phyloP scores from a whole-genome alignment of 768 basidiomycete genomes.

The Chlorophyllum brunneum region DNA sequence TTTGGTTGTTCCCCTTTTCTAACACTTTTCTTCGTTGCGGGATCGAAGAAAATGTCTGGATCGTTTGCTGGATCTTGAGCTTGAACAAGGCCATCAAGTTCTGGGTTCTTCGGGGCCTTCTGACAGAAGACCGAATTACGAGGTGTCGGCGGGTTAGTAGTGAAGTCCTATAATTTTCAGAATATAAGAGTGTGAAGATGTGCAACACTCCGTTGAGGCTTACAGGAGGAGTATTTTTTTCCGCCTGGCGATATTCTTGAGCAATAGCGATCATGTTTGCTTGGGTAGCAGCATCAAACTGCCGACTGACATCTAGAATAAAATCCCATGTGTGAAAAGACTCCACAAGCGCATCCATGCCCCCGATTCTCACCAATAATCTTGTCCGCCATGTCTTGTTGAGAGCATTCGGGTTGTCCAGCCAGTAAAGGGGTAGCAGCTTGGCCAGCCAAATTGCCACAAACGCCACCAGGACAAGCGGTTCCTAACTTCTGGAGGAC shows the following conservation, averaged over 20 bases:
- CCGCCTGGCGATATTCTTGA: constrained; percentile 47
- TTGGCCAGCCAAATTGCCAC: constrained; percentile 43
- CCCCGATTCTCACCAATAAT: constrained; percentile 53
- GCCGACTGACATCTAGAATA: constrained; percentile 42
- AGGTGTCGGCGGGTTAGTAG: constrained; percentile 42
- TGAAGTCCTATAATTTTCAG: constrained; percentile 40
- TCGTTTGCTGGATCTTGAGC: constrained; percentile 51
- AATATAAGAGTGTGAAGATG: neutral
- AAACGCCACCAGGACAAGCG: constrained; percentile 47
- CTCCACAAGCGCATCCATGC: neutral
- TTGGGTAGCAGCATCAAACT: constrained; percentile 48
- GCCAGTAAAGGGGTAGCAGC: constrained; percentile 52
- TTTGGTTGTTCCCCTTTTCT: constrained; percentile 44
- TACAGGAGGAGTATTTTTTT: constrained; percentile 61
- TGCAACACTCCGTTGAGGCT: constrained; percentile 10
- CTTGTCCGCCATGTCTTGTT: constrained; percentile 53
- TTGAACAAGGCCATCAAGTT: constrained; percentile 47
- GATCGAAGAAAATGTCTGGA: constrained; percentile 49
- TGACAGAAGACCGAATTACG: constrained; percentile 59
- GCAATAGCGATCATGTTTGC: constrained; percentile 51
- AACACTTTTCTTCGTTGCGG: constrained; percentile 35
- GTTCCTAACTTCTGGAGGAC: constrained; percentile 39
- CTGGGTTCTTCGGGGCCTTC: constrained; percentile 44
- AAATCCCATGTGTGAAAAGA: neutral
- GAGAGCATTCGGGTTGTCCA: constrained; percentile 47